phyloP scores from a whole-genome alignment of 2,329 filamentous ascomycete species.

The Fusarium lateritium region DNA sequence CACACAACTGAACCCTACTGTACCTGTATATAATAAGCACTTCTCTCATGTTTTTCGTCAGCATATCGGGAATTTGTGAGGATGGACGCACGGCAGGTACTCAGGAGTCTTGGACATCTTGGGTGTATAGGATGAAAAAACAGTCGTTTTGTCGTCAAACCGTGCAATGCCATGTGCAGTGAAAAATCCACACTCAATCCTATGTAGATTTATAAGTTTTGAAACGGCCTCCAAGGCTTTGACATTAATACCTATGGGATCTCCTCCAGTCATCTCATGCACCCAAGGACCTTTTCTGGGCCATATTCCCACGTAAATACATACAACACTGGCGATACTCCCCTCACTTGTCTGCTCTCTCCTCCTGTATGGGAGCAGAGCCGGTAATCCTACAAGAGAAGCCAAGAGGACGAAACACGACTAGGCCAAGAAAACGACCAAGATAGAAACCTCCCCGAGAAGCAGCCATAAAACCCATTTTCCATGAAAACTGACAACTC shows the following conservation, averaged over 20 bases:
- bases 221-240: constrained; percentile 10
- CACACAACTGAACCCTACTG: constrained; percentile 48
- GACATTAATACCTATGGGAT: constrained; percentile 32
- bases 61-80: constrained; percentile 36
- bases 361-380: constrained; percentile 22
- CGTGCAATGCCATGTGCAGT: background rate
- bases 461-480: constrained; percentile 36
- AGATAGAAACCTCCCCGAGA: constrained; percentile 19
- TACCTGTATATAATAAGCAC: constrained; percentile 52
- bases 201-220: constrained; percentile 1
- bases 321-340: constrained; percentile 22
- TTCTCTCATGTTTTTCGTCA: constrained; percentile 44
- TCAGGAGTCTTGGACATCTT: constrained; percentile 38
- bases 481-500: constrained; percentile 32
- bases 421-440: constrained; percentile 26
- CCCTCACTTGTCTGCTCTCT: constrained; percentile 14
- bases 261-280: constrained; percentile 21
- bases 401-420: constrained; percentile 27
- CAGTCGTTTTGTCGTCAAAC: constrained; percentile 32
- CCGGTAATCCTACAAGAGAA: constrained; percentile 44
- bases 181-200: constrained; percentile 6
- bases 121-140: constrained; percentile 26
- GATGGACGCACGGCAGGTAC: constrained; percentile 36
- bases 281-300: constrained; percentile 24
- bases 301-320: constrained; percentile 30